These are phyloP conservation scores for Phyllosticta ampelicida DNA, from an alignment of 2,329 filamentous ascomycete species.

Conservation along the genomic window DNA sequence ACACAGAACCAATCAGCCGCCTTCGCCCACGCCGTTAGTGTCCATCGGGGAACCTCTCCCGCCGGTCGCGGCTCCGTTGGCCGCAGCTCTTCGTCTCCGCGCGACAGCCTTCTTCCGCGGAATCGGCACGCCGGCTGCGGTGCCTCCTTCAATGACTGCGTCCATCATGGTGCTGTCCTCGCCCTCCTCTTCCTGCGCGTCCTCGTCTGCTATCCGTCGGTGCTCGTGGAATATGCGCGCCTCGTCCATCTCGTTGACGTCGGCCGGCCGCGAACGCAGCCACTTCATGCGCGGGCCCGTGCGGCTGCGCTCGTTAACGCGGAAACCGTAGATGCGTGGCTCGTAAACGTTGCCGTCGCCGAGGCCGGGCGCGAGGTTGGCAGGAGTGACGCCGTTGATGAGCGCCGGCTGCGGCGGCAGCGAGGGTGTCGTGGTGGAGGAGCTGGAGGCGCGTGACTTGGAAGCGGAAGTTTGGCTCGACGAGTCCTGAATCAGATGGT, in stretches of 20 bases:
- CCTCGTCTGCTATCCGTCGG: conserved; percentile 16
- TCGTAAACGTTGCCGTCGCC: conserved; percentile 80
- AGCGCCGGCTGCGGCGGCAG: conserved; percentile 38
- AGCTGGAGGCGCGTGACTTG: conserved; percentile 22
- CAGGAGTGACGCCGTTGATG: conserved; percentile 77
- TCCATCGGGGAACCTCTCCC: conserved; percentile 29
- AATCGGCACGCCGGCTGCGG: conserved; percentile 19
- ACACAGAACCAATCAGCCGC: conserved; percentile 14
- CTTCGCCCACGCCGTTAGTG: conserved; percentile 27
- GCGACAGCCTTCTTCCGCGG: conserved; percentile 28
- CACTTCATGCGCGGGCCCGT: conserved; percentile 95
- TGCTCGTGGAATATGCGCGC: conserved; percentile 34
- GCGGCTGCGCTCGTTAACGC: conserved; percentile 79
- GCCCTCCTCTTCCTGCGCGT: conserved; percentile 31
- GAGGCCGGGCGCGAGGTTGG: conserved; percentile 81
- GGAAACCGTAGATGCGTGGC: conserved; percentile 92
- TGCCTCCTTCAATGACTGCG: conserved; percentile 30
- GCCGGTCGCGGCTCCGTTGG: not conserved
- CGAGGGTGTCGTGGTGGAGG: conserved; percentile 22
- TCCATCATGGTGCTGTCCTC: conserved; percentile 18
- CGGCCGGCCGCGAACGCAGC: conserved; percentile 72
- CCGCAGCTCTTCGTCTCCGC: conserved; percentile 21
- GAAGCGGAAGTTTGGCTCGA: conserved; percentile 21
- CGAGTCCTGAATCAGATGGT: conserved; percentile 25
- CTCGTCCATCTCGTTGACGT: conserved; percentile 79